Conservation (phyloP, 2,329 filamentous ascomycete species). For the Magnaporthiopsis poae region DNA sequence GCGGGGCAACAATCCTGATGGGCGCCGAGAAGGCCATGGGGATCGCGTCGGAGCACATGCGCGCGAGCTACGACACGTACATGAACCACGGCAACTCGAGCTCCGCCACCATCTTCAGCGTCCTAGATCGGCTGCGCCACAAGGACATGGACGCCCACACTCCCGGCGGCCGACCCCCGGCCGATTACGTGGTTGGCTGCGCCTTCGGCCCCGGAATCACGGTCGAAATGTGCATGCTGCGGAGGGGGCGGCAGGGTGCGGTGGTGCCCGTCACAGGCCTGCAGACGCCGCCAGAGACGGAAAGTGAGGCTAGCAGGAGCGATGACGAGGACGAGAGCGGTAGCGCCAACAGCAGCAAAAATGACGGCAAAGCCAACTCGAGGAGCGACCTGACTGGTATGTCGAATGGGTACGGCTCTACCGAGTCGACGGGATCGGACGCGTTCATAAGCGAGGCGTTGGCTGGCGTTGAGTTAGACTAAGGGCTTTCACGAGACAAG, state of each 20-base stretch:
- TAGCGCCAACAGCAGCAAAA: not conserved
- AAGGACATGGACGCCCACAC: conserved; percentile 51
- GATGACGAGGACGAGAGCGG: conserved; percentile 24
- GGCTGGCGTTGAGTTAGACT: conserved; percentile 23
- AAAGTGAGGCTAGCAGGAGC: conserved; percentile 37
- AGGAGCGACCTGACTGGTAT: not conserved
- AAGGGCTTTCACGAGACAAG: not conserved
- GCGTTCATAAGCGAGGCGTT: conserved; percentile 23
- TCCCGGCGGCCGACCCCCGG: conserved; percentile 33
- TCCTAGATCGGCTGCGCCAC: conserved; percentile 50
- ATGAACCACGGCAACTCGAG: conserved; percentile 59
- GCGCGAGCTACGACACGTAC: conserved; percentile 61
- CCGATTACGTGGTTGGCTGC: conserved; percentile 55
- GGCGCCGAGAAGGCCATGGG: conserved; percentile 50
- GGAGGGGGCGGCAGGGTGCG: conserved; percentile 31
- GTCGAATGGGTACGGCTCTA: not conserved
- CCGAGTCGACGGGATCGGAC: conserved; percentile 8
- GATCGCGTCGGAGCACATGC: conserved; percentile 53
- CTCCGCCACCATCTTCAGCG: conserved; percentile 59
- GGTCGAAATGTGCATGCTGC: conserved; percentile 59
- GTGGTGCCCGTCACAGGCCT: conserved; percentile 23
- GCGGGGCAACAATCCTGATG: conserved; percentile 55
- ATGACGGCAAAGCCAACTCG: not conserved
- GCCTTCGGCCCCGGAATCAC: conserved; percentile 62
- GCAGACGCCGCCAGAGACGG: conserved; percentile 45